phyloP scores from a whole-genome alignment of 179 eudicot genomes.

The Sideroxylon spinosum region DNA sequence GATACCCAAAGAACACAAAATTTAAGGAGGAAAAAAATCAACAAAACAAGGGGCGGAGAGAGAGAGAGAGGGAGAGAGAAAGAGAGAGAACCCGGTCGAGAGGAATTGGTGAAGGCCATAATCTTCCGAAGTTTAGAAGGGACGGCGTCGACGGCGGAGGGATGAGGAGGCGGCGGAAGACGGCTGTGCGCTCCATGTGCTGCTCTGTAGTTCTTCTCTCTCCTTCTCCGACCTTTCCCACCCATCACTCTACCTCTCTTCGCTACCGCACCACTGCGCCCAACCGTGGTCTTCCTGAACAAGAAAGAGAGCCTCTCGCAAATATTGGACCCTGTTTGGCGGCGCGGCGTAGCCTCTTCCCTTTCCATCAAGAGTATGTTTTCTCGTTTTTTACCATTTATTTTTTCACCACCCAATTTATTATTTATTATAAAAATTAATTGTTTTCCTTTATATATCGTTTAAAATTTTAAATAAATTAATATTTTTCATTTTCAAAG shows the following conservation, averaged over 20 bases:
- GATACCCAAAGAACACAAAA: too few species aligned
- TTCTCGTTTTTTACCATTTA: too few species aligned
- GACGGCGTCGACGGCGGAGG: conserved; percentile 56
- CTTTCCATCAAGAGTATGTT: too few species aligned
- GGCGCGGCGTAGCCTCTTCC: not conserved
- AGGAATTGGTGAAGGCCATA: conserved; percentile 37
- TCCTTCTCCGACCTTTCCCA: conserved; percentile 65
- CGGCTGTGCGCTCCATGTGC: conserved; percentile 64
- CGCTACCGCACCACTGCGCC: not conserved
- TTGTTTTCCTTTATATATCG: too few species aligned
- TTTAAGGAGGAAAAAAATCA: not conserved
- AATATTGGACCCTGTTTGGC: not conserved
- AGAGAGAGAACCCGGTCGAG: conserved; percentile 15
- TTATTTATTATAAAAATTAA: too few species aligned
- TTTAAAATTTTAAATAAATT: too few species aligned
- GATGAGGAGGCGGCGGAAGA: conserved; percentile 69
- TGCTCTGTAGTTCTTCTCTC: conserved; percentile 81
- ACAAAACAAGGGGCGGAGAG: not conserved
- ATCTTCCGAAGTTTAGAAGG: conserved; percentile 77
- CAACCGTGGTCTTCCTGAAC: not conserved
- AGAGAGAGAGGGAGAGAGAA: conserved; percentile 11
- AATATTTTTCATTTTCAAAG: too few species aligned
- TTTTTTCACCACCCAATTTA: too few species aligned
- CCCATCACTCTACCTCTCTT: conserved; percentile 43
- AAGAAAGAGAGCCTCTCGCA: too few species aligned